Conservation (phyloP, 2,329 filamentous ascomycete species). For the Pseudocercospora macadamiae region DNA sequence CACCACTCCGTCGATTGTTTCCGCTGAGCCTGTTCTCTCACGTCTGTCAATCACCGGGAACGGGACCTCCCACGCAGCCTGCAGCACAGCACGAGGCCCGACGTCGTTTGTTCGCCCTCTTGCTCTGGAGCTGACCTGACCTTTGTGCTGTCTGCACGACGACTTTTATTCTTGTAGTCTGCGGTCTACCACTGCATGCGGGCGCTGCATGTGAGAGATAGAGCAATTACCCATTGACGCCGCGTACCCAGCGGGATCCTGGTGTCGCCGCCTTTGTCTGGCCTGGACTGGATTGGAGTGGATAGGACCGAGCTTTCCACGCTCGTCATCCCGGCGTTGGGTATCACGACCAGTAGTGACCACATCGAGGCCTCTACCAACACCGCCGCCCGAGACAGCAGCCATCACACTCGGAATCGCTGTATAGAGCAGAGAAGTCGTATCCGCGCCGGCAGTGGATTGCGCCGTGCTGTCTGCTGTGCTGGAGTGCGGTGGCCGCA, state of each 20-base stretch:
- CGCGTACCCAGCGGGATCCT: too few relatives aligned
- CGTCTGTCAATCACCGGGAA: too few relatives aligned
- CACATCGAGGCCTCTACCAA: neutral
- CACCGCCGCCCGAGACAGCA: neutral
- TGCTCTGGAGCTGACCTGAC: neutral
- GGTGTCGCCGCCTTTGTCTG: too few relatives aligned
- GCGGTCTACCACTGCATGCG: neutral
- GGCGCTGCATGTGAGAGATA: neutral
- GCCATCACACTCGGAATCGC: too few relatives aligned
- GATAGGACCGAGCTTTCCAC: conserved; percentile 5
- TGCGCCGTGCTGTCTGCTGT: neutral
- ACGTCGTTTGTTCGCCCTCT: too few relatives aligned
- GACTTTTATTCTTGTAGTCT: neutral
- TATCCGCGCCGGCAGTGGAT: too few relatives aligned
- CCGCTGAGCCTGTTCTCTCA: too few relatives aligned
- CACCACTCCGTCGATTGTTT: too few relatives aligned
- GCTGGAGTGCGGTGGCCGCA: neutral
- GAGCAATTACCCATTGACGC: neutral
- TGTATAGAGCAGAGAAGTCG: too few relatives aligned
- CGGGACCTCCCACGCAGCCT: neutral
- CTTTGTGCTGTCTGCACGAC: too few relatives aligned
- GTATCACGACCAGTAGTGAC: neutral
- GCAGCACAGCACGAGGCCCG: neutral
- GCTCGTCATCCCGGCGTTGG: conserved; percentile 4
- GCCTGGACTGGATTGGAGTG: too few relatives aligned